Conservation (phyloP, 768 basidiomycete genomes). For the Coprinellus aureogranulatus region DNA sequence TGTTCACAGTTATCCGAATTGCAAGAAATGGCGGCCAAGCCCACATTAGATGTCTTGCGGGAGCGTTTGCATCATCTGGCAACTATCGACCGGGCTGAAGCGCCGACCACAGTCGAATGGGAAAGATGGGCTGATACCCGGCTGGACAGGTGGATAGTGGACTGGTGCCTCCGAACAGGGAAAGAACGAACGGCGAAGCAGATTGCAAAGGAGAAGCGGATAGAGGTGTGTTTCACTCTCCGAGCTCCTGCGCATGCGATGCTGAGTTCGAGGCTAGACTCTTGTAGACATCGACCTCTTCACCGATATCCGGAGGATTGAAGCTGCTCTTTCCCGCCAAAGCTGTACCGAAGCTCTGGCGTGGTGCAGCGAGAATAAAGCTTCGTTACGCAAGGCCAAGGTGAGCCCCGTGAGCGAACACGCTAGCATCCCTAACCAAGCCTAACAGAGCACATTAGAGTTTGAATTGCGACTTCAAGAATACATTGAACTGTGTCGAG, state of each 20-base stretch:
- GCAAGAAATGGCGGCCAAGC: conserved; percentile 46
- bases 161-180: conserved; percentile 84
- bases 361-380: conserved; percentile 97
- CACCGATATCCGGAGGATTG: conserved; percentile 83
- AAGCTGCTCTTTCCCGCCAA: conserved; percentile 68
- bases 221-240: conserved; percentile 58
- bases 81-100: conserved; percentile 55
- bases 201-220: conserved; percentile 71
- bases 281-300: conserved; percentile 92
- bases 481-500: conserved; percentile 87
- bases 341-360: conserved; percentile 86
- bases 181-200: conserved; percentile 73
- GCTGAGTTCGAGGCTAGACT: conserved; percentile 43
- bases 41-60: conserved; percentile 71
- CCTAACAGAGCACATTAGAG: conserved; percentile 84
- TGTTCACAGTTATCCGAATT: conserved; percentile 43
- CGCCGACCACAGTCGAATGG: conserved; percentile 54
- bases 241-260: conserved; percentile 10
- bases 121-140: conserved; percentile 76
- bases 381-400: conserved; percentile 88
- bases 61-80: conserved; percentile 74
- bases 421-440: not conserved
- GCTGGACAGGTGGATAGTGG: conserved; percentile 87
- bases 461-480: conserved; percentile 95
- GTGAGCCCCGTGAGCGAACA: conserved; percentile 31